Evolutionary conservation across 129 eudicot species (phyloP), one percentile per base, ranked within the genome.

Genomic region (Ambrosia artemisiifolia): DNA sequence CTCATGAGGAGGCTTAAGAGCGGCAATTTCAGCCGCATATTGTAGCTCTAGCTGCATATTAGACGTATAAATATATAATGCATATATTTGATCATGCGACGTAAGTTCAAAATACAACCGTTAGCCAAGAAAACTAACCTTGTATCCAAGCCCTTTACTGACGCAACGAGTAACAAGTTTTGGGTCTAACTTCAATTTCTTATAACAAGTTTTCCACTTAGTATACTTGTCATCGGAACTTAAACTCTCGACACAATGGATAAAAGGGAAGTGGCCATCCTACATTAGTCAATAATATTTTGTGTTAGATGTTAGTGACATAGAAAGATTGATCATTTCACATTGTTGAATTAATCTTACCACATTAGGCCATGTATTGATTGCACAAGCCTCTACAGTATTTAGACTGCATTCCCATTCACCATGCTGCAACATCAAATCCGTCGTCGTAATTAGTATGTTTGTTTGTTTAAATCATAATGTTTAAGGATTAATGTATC

Each of bases 201-300:
- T 72, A 75, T 81, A 92, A 71, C 98, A 92, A n/a, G 95, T 89
- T 65, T 83, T 92, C 98, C 98, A 92, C 40, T 85, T 60, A 5
- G 79, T 43, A 13, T 83, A 83, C 50, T 87, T 81, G 24, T 72
- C 72, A 51, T 87, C 76, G 56, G 75, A 75, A 17, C 82, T 86
- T 48, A 92, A 80, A 47, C 28, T 85, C 54, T 92, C 98, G 46
- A 92, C 84, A 38, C 98, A 92, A 51, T 87, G 79, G 57, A 92
- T 62, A 72, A 87, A 87, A 43, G 96, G 87, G 57, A 92, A 92
- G 75, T 92, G 73, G 70, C 78, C 91, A 32, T 77, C 80, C 98
- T 92, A 88, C 81, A 83, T 75, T 54, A 79, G 20, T 40, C 44
- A 40, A 40, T 56, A 28, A 6, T 63, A 18, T 6, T 14, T 46